Evolutionary conservation across 805 yeast genomes (phyloP), one percentile per base, ranked within the genome.

Genomic region (Priceomyces haplophilus): DNA sequence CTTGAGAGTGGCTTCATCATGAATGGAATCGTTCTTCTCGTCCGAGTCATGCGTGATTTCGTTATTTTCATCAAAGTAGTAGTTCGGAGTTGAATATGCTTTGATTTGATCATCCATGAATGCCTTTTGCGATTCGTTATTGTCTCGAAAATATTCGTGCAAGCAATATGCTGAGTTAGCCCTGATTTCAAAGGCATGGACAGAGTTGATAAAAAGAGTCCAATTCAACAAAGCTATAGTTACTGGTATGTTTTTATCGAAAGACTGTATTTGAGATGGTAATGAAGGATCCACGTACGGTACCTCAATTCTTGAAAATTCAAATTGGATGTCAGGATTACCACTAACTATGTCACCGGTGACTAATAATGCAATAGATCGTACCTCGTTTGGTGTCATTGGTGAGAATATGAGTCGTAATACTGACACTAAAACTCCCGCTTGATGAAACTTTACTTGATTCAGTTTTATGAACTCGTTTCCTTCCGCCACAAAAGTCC

Each of bases 271-370:
- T 42, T 64, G 73, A 1, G 76, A 42, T 0, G 82, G 80, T 41
- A 79, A 54, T 4, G 83, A 70, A 8, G 96, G 88, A 55, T 88
- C 97, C 42, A 90, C 72, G 56, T 83, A 88, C 0, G 99, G 99
- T 6, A 93, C 97, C 61, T 93, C 98, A 11, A 91, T 82, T 42
- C 80, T 81, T 1, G 88, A 73, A 52, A 91, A 84, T 44, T 79
- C 79, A 11, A 67, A 65, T 61, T 93, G 99, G 25, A 85, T 75
- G 2, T 70, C 76, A 2, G 72, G 62, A 58, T 89, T 88, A 23
- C 80, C 75, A 37, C 82, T 65, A 3, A 93, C 83, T 24, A 90
- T 67, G 48, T 84, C 91, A 1, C 95, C 89, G 1, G 88, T 80
- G 0, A 95, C 80, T 3, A 82, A 65, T 24, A 93, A 68, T 0